These are phyloP conservation scores for Acacia acuminata DNA, from an alignment of 306 rosid species.

Conservation along the genomic window DNA sequence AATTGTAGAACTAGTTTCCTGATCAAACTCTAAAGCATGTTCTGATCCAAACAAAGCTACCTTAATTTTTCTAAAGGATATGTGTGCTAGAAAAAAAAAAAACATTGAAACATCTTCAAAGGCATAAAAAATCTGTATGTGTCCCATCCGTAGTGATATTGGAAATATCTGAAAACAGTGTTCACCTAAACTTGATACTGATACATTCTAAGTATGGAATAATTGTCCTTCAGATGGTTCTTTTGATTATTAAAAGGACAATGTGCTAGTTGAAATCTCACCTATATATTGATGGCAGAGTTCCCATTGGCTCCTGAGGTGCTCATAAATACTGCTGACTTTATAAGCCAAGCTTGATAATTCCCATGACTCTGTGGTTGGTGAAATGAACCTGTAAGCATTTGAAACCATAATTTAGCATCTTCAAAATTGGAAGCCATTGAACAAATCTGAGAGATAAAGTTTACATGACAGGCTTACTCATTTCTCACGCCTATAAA, in stretches of 20 bases:
- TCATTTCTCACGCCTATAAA: slow-evolving; percentile 63
- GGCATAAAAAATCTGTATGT: background rate
- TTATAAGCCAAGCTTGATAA: slow-evolving; percentile 76
- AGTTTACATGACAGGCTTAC: slow-evolving; percentile 45
- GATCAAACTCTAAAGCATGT: background rate
- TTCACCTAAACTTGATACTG: background rate
- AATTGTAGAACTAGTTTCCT: slow-evolving; percentile 14
- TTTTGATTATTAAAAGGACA: background rate
- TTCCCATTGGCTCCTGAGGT: slow-evolving; percentile 58
- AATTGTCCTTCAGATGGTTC: background rate
- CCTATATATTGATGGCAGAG: slow-evolving; percentile 63
- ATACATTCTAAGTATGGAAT: background rate
- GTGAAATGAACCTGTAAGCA: slow-evolving; percentile 50
- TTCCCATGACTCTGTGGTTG: slow-evolving; percentile 78
- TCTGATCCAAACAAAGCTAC: background rate
- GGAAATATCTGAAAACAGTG: background rate
- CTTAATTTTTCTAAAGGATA: background rate
- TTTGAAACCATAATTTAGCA: background rate
- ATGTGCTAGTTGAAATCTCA: slow-evolving; percentile 32
- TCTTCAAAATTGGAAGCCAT: background rate
- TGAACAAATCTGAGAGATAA: background rate
- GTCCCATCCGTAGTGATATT: background rate
- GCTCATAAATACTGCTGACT: slow-evolving; percentile 58
- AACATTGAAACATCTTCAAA: background rate
- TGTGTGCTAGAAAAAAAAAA: background rate